A percentile compares a stretch with the other conserved stretches of the same genome.
Conservation (phyloP, 768 basidiomycete species). For the Auriculariales sp. region DNA sequence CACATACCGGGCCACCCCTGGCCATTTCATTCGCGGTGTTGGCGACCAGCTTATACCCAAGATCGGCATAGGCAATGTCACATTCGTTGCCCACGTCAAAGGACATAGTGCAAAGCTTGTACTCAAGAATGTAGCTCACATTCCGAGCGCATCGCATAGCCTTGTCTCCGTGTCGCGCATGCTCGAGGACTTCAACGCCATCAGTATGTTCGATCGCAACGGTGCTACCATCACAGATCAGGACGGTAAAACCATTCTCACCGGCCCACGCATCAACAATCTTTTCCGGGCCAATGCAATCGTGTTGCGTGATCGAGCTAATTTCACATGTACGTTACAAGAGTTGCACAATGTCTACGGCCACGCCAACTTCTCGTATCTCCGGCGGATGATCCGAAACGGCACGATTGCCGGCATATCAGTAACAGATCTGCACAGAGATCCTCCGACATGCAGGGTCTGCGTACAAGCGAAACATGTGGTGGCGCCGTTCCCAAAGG, state of each 20-base stretch:
- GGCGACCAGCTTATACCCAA: neutral
- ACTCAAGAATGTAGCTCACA: neutral
- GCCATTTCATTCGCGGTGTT: neutral
- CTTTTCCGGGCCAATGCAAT: neutral
- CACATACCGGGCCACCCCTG: neutral
- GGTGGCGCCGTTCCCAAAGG: neutral
- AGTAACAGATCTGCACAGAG: conserved; percentile 7
- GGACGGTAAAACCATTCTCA: neutral
- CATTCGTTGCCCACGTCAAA: neutral
- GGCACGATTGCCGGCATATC: conserved; percentile 12
- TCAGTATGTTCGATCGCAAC: neutral
- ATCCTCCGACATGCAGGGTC: conserved; percentile 16
- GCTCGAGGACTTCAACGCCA: neutral
- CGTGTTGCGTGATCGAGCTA: neutral
- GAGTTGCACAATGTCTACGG: conserved; percentile 15
- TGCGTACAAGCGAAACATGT: conserved; percentile 25
- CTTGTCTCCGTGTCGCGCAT: neutral
- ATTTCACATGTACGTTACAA: conserved; percentile 1
- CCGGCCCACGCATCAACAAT: neutral
- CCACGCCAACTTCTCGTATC: conserved; percentile 11
- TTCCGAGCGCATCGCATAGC: neutral
- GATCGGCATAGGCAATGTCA: neutral
- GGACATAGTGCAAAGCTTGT: neutral
- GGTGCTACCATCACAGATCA: neutral
- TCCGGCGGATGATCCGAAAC: conserved; percentile 8